These are phyloP conservation scores for Oryza officinalis DNA, from an alignment of 176 grass and related monocot genomes.

Conservation along the genomic window DNA sequence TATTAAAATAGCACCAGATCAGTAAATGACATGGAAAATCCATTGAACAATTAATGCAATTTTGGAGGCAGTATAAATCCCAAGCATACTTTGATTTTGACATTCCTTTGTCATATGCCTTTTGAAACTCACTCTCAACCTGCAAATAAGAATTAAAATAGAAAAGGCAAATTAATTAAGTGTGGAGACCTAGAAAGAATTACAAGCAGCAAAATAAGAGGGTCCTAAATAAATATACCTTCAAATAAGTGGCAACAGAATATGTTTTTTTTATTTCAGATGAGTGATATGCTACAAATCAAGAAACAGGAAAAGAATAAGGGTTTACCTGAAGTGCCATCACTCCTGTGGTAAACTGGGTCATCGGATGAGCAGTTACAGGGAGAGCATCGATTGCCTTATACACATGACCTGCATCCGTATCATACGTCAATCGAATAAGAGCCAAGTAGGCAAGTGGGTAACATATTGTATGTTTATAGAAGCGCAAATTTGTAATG, in stretches of 20 bases:
- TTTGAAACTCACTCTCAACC: slow-evolving; percentile 99
- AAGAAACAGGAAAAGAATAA: background rate
- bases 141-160: slow-evolving; percentile 45
- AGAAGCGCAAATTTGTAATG: background rate
- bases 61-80: slow-evolving; percentile 15
- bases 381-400: slow-evolving; percentile 89
- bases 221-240: background rate
- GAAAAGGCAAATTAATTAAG: background rate
- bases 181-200: background rate
- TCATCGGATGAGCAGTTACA: slow-evolving; percentile 90
- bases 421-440: slow-evolving; percentile 11
- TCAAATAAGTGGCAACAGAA: background rate
- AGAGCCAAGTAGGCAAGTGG: slow-evolving; percentile 13
- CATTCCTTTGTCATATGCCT: slow-evolving; percentile 89
- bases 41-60: slow-evolving; percentile 27
- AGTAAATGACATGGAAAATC: slow-evolving; percentile 16
- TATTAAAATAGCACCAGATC: slow-evolving; percentile 38
- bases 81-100: slow-evolving; percentile 81
- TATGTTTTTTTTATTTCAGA: slow-evolving; percentile 3
- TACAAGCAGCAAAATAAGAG: background rate
- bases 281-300: background rate
- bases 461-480: background rate
- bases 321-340: slow-evolving; percentile 90
- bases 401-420: slow-evolving; percentile 78
- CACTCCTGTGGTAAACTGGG: slow-evolving; percentile 88